phyloP scores from a whole-genome alignment of 2,329 filamentous ascomycete species.

The Fusarium nygamai region DNA sequence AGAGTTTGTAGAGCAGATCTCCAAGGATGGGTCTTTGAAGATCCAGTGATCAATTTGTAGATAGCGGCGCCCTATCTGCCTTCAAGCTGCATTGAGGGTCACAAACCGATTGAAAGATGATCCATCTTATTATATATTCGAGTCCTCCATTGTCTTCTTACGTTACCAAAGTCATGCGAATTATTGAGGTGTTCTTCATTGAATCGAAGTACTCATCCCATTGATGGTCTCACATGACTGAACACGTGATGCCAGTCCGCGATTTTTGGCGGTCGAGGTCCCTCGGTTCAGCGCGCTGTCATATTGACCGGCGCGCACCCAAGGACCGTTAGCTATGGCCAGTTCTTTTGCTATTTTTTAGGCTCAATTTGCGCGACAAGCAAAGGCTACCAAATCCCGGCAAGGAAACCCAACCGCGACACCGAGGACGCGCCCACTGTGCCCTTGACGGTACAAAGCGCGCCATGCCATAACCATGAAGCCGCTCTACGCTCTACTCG shows the following conservation, averaged over 20 bases:
- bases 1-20: slow-evolving; percentile 6
- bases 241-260: fast-evolving
- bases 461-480: not conserved
- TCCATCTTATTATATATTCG: fast-evolving
- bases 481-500: too few species aligned
- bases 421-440: too few species aligned
- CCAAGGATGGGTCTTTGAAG: not conserved
- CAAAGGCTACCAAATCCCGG: fast-evolving
- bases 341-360: not conserved
- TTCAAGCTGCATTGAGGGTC: too few species aligned
- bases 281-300: too few species aligned
- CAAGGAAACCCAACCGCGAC: fast-evolving
- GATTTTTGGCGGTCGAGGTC: not conserved
- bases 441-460: too few species aligned
- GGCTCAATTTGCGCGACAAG: too few species aligned
- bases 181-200: not conserved
- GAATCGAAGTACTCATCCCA: fast-evolving
- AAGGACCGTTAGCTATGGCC: fast-evolving
- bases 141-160: fast-evolving
- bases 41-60: not conserved
- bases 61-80: not conserved
- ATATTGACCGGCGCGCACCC: not conserved
- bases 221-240: not conserved
- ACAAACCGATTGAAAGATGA: too few species aligned
- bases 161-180: not conserved